phyloP scores from a whole-genome alignment of 805 yeast species.

The Starmerella sp. region DNA sequence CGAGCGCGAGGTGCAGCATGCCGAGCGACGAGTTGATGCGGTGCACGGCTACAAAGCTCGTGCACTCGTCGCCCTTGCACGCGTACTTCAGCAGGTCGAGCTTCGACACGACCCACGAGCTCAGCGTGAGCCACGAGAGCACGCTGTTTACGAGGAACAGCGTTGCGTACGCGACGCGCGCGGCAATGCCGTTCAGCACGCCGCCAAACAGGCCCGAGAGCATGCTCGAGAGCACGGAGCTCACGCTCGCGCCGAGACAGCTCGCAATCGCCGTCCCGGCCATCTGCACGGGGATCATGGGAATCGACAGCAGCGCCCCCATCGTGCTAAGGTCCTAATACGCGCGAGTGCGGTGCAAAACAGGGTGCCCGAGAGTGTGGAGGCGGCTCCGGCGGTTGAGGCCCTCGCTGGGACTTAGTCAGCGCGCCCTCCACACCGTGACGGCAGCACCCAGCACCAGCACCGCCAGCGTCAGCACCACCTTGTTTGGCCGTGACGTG shows the following conservation, averaged over 20 bases:
- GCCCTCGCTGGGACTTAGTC: neutral
- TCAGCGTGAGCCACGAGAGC: conserved; percentile 83
- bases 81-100: conserved; percentile 59
- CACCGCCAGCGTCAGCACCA: no score
- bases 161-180: conserved; percentile 77
- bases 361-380: no score
- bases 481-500: no score
- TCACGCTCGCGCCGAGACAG: conserved; percentile 70
- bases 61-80: conserved; percentile 73
- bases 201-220: conserved; percentile 32
- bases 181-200: conserved; percentile 62
- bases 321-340: conserved; percentile 15
- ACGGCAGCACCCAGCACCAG: no score
- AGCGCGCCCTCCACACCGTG: neutral
- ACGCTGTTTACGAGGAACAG: conserved; percentile 67
- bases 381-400: no score
- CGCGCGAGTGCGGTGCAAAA: neutral
- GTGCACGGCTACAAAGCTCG: conserved; percentile 93
- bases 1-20: conserved; percentile 59
- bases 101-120: conserved; percentile 64
- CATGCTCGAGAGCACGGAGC: conserved; percentile 49
- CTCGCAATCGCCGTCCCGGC: conserved; percentile 49
- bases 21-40: conserved; percentile 84
- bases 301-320: conserved; percentile 35
- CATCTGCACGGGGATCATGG: conserved; percentile 56